Evolutionary conservation across 768 basidiomycete genomes (phyloP).

Genomic region (Saitozyma podzolica): DNA sequence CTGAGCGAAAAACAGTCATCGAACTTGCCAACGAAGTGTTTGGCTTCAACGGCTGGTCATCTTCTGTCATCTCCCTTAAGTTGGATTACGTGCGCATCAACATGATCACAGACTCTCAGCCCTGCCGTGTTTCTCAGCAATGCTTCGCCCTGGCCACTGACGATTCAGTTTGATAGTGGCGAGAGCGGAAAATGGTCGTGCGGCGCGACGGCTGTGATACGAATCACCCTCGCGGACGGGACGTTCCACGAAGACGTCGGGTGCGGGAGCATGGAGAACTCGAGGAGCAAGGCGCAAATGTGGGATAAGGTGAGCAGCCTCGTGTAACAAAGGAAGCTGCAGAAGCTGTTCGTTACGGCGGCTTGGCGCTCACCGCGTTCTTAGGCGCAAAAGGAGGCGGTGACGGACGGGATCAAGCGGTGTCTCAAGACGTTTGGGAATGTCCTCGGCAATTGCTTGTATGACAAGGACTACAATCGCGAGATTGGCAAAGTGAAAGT

Average conservation of each 20-base stretch:
- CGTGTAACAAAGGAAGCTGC: neutral
- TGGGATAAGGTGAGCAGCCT: constrained; percentile 75
- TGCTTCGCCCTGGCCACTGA: constrained; percentile 15
- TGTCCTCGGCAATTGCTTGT: constrained; percentile 92
- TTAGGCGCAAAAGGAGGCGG: constrained; percentile 97
- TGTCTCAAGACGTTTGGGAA: constrained; percentile 90
- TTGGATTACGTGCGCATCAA: constrained; percentile 53
- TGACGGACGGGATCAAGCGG: constrained; percentile 91
- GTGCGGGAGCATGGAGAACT: constrained; percentile 82
- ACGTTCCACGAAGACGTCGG: constrained; percentile 91
- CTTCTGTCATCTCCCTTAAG: constrained; percentile 69
- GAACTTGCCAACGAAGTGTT: constrained; percentile 98
- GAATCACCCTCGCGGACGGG: constrained; percentile 85
- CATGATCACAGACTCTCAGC: too few species aligned
- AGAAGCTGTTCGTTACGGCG: neutral
- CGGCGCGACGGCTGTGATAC: constrained; percentile 79
- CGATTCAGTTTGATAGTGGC: constrained; percentile 66
- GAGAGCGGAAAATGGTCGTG: constrained; percentile 63
- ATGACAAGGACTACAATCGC: constrained; percentile 84
- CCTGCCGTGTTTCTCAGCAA: too few species aligned
- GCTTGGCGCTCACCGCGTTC: constrained; percentile 7
- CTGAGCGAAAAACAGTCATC: constrained; percentile 60
- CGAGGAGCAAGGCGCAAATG: constrained; percentile 77
- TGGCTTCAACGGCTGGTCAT: constrained; percentile 96
- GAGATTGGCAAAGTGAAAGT: constrained; percentile 87